A percentile compares a stretch with the other conserved stretches of the same genome.
Evolutionary conservation across 1,284 basidiomycete genomes (phyloP).

Genomic region (Cutaneotrichosporon cutaneum): DNA sequence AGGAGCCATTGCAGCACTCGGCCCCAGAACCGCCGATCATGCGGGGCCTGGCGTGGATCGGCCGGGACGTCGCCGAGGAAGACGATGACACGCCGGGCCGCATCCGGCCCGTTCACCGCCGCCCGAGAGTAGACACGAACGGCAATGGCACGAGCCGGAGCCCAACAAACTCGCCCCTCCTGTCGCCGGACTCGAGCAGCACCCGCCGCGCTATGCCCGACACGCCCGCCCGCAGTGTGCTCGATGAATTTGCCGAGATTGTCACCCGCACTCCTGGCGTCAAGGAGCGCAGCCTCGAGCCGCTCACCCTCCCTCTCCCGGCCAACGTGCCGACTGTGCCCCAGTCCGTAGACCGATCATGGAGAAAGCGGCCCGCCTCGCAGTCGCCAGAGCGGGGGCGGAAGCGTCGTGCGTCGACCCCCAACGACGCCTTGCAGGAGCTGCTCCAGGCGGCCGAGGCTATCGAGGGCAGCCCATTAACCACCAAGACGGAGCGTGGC

Average conservation of each 20-base stretch:
- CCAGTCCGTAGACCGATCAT: conserved; percentile 28
- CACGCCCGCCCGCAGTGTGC: conserved; percentile 45
- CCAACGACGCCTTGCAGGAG: conserved; percentile 45
- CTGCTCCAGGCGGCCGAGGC: conserved; percentile 47
- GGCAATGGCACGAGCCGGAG: conserved; percentile 24
- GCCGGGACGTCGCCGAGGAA: conserved; percentile 41
- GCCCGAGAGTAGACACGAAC: conserved; percentile 7
- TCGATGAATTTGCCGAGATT: conserved; percentile 49
- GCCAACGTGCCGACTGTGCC: conserved; percentile 26
- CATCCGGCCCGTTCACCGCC: background rate
- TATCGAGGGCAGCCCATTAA: conserved; percentile 45
- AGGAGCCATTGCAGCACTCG: conserved; percentile 32
- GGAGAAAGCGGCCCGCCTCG: conserved; percentile 37
- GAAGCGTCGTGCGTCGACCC: conserved; percentile 30
- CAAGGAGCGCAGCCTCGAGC: conserved; percentile 24
- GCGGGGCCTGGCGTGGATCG: conserved; percentile 47
- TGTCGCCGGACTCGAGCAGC: conserved; percentile 42
- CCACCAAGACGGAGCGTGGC: conserved; percentile 26
- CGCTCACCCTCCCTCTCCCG: conserved; percentile 3
- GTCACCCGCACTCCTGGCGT: conserved; percentile 43
- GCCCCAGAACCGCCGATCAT: conserved; percentile 44
- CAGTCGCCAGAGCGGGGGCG: conserved; percentile 26
- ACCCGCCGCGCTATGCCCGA: conserved; percentile 35
- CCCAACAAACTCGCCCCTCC: conserved; percentile 42
- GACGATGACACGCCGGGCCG: conserved; percentile 24